phyloP scores from a whole-genome alignment of 352 stramenopile species.

The Phytopythium mirpurense region DNA sequence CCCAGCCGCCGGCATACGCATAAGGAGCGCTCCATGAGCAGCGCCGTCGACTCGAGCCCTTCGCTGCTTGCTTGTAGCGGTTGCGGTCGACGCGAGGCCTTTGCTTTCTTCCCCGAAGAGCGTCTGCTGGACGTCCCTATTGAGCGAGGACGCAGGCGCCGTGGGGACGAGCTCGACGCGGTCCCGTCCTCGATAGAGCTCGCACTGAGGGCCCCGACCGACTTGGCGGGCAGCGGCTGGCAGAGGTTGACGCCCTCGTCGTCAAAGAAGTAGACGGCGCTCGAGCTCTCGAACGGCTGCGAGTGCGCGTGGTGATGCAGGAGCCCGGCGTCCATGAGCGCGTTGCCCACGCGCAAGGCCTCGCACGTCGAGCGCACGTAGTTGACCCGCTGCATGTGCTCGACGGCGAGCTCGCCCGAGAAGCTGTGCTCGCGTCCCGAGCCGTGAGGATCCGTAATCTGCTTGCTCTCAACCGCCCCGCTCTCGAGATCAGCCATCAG shows the following conservation, averaged over 20 bases:
- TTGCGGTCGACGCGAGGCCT: conserved; percentile 11
- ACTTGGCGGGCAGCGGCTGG: conserved; percentile 25
- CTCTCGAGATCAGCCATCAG: conserved; percentile 36
- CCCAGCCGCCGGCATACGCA: conserved; percentile 54
- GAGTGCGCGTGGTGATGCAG: conserved; percentile 40
- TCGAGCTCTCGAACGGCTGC: conserved; percentile 9
- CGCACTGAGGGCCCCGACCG: neutral
- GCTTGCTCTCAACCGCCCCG: conserved; percentile 18
- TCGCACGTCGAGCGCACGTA: conserved; percentile 18
- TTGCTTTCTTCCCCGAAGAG: conserved; percentile 23
- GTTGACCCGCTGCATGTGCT: conserved; percentile 19
- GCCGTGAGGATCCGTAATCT: conserved; percentile 5
- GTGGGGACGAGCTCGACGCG: conserved; percentile 13
- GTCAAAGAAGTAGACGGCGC: conserved; percentile 35
- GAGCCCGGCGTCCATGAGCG: conserved; percentile 40
- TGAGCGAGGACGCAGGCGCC: conserved; percentile 17
- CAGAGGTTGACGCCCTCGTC: conserved; percentile 48
- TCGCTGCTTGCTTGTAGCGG: conserved; percentile 16
- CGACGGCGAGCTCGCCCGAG: conserved; percentile 1
- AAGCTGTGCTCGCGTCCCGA: conserved; percentile 25
- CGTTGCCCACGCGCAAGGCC: conserved; percentile 34
- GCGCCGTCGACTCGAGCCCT: conserved; percentile 34
- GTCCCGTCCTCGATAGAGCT: conserved; percentile 12
- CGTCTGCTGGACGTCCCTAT: conserved; percentile 30
- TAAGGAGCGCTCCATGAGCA: conserved; percentile 34